These are phyloP conservation scores for Ustilago shanxiensis DNA, from an alignment of 1,284 basidiomycete genomes.

Conservation along the genomic window DNA sequence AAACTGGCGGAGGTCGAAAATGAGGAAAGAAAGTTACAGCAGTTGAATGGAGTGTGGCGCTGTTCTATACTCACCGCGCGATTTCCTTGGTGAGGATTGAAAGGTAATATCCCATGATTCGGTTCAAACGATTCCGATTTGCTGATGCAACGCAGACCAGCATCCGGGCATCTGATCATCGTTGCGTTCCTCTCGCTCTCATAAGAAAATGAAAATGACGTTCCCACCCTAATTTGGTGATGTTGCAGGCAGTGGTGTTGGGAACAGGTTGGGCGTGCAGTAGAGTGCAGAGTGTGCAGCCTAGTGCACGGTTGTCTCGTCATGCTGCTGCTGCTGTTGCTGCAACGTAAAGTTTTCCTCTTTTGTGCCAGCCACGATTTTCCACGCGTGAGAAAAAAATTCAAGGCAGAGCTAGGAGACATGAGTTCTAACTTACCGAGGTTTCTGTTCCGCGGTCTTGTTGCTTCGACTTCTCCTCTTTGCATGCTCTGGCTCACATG, in stretches of 20 bases:
- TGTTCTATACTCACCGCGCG: not conserved
- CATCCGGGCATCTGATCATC: not conserved
- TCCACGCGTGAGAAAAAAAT: not conserved
- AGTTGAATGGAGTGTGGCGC: constrained; percentile 3
- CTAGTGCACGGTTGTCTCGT: constrained; percentile 1
- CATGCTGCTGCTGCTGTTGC: not conserved
- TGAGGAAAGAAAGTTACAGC: not conserved
- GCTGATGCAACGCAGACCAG: constrained; percentile 1
- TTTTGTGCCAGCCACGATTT: constrained; percentile 3
- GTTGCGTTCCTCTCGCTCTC: not conserved
- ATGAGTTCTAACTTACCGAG: not conserved
- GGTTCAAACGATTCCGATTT: not conserved
- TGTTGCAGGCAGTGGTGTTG: not conserved
- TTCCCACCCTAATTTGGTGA: not conserved
- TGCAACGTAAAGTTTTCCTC: constrained; percentile 3
- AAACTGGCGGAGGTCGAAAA: constrained; percentile 2
- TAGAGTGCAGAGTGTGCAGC: not conserved
- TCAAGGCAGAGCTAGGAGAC: not conserved
- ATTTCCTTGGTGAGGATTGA: not conserved
- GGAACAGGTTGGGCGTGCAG: not conserved
- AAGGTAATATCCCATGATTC: not conserved
- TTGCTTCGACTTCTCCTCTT: no score
- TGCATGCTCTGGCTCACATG: not conserved
- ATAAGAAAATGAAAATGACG: not conserved
- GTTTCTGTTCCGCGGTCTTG: not conserved